Evolutionary conservation across 768 basidiomycete genomes (phyloP), one percentile per base, ranked within the genome.

Genomic region (Termitomyces sp.): DNA sequence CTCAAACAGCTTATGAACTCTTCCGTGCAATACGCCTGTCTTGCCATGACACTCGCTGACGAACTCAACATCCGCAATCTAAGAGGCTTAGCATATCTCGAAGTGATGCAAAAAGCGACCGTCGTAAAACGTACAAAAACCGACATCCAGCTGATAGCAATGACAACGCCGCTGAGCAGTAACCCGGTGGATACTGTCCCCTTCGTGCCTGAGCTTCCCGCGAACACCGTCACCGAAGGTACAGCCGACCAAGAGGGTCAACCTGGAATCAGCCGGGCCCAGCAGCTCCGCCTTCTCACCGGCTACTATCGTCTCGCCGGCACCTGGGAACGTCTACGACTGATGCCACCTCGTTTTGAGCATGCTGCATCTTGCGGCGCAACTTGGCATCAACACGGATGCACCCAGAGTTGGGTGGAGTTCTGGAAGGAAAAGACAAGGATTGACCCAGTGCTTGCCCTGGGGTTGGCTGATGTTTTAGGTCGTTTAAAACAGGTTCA

Each of bases 391-490:
- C 86, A 87, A 63, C 83, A 85, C 56, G 80, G 82, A 20, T 90
- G 88, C 62, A 81, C 78, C 24, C 86, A 87, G 68, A 82, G 82
- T 55, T 90, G 88, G 87, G 66, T 81, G 12, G 88, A 89, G 53
- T 90, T 89, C 66, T 90, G 88, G 88, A 87, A 86, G 69, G 87
- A 89, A 62, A 87, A 86, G 69, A 82, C 84, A 28, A 77, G 77
- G 64, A 75, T 80, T 46, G 88, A 89, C 36, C 68, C 76, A 3
- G 81, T 90, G 29, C 74, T 90, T 34, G 70, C 73, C 15, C 75
- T 86, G 5, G 85, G 82, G 8, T 69, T 82, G 2, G 84, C 86
- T 33, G 86, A 90, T 65, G 85, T 89, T 34, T 67, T 87, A 5
- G 89, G 88, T 36, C 78, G 84, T 58, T 67, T 90, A 62, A 81